phyloP scores from a whole-genome alignment of 108 stramenopile genomes.

The Pseudonitzschia multiseries region DNA sequence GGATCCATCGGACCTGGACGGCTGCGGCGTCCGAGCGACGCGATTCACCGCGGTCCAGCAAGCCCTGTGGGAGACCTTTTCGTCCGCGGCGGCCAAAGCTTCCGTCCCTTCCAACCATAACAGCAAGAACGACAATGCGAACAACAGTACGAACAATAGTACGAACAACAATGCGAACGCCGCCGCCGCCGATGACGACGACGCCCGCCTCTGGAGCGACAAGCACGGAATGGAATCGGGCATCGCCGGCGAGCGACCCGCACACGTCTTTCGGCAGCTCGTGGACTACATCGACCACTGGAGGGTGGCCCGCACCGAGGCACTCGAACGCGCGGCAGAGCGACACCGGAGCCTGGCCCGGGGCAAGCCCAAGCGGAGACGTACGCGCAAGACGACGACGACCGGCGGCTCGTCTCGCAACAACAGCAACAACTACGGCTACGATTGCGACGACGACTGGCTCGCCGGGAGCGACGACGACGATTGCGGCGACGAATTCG shows the following conservation, averaged over 20 bases:
- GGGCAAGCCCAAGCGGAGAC: conserved; percentile 13
- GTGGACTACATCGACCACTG: conserved; percentile 58
- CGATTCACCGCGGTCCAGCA: conserved; percentile 3
- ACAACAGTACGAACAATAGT: too few species aligned
- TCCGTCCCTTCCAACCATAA: background rate
- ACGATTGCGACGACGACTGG: conserved; percentile 53
- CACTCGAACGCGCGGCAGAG: conserved; percentile 44
- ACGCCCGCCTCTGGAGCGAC: conserved; percentile 38
- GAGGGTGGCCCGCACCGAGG: conserved; percentile 55
- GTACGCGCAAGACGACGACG: conserved; percentile 20
- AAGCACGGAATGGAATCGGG: conserved; percentile 36
- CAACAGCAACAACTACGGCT: conserved; percentile 23
- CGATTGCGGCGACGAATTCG: conserved; percentile 28
- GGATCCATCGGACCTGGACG: conserved; percentile 21
- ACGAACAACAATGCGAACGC: too few species aligned
- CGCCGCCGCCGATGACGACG: background rate
- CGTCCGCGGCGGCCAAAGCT: background rate
- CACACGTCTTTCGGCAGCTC: conserved; percentile 29
- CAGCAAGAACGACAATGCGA: too few species aligned
- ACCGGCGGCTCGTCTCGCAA: too few species aligned
- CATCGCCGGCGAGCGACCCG: too few species aligned
- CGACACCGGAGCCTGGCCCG: conserved; percentile 29
- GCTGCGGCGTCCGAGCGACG: background rate
- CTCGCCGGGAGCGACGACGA: conserved; percentile 12
- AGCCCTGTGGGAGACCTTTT: conserved; percentile 1